These are phyloP conservation scores for Trichoderma koningiopsis DNA, from an alignment of 2,329 filamentous ascomycete species.

Conservation along the genomic window DNA sequence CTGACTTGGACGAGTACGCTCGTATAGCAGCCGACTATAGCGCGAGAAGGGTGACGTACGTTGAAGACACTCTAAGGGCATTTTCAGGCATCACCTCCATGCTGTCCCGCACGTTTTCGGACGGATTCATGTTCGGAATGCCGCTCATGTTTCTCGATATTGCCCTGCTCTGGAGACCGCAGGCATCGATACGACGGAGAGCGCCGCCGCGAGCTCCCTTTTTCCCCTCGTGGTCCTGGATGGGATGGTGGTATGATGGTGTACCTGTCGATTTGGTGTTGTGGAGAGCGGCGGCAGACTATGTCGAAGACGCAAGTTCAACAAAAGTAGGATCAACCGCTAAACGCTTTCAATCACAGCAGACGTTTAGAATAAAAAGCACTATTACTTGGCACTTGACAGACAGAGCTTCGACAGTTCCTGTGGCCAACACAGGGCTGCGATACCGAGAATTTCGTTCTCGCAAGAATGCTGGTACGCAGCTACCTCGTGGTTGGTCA, in stretches of 20 bases:
- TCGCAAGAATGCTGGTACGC: conserved; percentile 35
- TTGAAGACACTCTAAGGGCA: conserved; percentile 47
- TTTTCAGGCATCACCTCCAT: conserved; percentile 48
- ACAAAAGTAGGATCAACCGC: conserved; percentile 37
- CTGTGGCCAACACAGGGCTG: conserved; percentile 43
- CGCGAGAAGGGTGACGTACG: conserved; percentile 42
- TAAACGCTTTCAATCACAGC: conserved; percentile 42
- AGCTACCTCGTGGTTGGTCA: conserved; percentile 46
- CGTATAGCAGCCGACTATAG: conserved; percentile 49
- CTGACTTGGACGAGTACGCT: conserved; percentile 50
- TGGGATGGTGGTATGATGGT: conserved; percentile 52
- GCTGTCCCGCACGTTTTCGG: conserved; percentile 45
- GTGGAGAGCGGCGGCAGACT: conserved; percentile 49
- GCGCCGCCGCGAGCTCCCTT: conserved; percentile 42
- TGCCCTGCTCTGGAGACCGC: conserved; percentile 49
- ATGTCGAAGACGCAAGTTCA: conserved; percentile 43
- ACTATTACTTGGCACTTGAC: conserved; percentile 46
- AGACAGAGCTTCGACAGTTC: conserved; percentile 40
- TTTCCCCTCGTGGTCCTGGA: conserved; percentile 51
- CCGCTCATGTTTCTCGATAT: conserved; percentile 50
- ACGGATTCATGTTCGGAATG: conserved; percentile 50
- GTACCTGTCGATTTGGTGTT: conserved; percentile 46
- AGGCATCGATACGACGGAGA: conserved; percentile 46
- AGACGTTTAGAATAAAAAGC: conserved; percentile 44
- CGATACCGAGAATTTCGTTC: conserved; percentile 44